These are phyloP conservation scores for Trichoderma orchidacearum DNA, from an alignment of 495 filamentous ascomycete genomes.

Conservation along the genomic window DNA sequence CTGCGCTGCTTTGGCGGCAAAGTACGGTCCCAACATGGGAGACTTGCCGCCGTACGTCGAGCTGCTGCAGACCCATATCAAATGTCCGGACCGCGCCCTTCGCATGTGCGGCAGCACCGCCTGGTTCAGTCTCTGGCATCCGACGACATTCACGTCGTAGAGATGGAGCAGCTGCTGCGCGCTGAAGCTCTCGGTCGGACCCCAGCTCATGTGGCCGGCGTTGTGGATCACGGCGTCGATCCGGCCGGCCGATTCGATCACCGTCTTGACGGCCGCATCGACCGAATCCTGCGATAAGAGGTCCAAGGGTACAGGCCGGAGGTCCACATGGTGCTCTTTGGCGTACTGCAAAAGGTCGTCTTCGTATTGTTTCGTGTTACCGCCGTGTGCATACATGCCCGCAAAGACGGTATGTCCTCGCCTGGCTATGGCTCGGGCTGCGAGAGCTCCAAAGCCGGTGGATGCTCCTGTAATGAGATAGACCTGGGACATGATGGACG, in stretches of 20 bases:
- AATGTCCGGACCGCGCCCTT: conserved; percentile 3
- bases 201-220: conserved; percentile 14
- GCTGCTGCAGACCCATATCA: conserved; percentile 7
- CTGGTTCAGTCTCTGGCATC: conserved; percentile 12
- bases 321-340: conserved; percentile 7
- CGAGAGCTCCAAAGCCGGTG: conserved; percentile 7
- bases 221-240: conserved; percentile 14
- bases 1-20: conserved; percentile 8
- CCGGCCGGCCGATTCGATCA: conserved; percentile 3
- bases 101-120: conserved; percentile 10
- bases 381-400: conserved; percentile 11
- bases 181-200: conserved; percentile 13
- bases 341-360: conserved; percentile 3
- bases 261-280: conserved; percentile 5
- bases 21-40: conserved; percentile 6
- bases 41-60: conserved; percentile 6
- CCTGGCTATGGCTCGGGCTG: conserved; percentile 9
- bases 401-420: conserved; percentile 12
- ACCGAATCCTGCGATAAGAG: conserved; percentile 9
- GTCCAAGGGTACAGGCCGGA: conserved; percentile 9
- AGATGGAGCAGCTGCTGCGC: conserved; percentile 8
- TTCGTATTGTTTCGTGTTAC: conserved; percentile 6
- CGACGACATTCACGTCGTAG: conserved; percentile 14
- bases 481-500: conserved; percentile 4
- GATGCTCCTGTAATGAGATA: conserved; percentile 8